These are phyloP conservation scores for Plasmopara muralis DNA, from an alignment of 352 stramenopile species.

Conservation along the genomic window DNA sequence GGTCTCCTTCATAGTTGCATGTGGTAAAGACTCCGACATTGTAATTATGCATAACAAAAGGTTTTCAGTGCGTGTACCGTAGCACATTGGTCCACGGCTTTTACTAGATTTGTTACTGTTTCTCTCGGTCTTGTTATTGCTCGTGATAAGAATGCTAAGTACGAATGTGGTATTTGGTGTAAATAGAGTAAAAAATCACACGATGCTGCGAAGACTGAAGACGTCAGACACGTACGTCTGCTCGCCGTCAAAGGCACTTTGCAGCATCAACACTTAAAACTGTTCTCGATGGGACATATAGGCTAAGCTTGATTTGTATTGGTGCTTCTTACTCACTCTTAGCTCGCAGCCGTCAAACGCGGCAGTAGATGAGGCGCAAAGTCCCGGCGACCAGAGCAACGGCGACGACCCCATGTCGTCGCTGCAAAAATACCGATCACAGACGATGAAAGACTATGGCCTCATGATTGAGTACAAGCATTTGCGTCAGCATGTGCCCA, in stretches of 20 bases:
- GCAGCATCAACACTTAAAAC: not conserved
- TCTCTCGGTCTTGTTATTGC: too few species aligned
- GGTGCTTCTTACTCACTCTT: not conserved
- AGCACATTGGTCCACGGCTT: too few species aligned
- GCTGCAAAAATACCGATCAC: constrained; percentile 75
- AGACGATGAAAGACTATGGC: constrained; percentile 92
- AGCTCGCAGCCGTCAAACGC: constrained; percentile 17
- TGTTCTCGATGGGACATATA: not conserved
- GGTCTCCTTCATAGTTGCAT: too few species aligned
- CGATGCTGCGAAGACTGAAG: constrained; percentile 68
- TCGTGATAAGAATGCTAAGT: too few species aligned
- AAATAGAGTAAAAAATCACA: constrained; percentile 20
- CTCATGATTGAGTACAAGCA: constrained; percentile 98
- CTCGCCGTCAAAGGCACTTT: not conserved
- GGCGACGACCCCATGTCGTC: constrained; percentile 63
- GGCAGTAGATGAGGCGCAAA: constrained; percentile 11
- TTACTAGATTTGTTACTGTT: too few species aligned
- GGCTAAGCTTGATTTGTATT: constrained; percentile 1
- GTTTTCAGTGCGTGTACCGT: too few species aligned
- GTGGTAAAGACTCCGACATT: too few species aligned
- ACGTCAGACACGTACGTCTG: constrained; percentile 41
- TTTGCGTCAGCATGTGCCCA: constrained; percentile 90
- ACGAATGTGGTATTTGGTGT: constrained; percentile 9
- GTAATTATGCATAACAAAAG: too few species aligned
- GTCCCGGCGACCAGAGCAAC: constrained; percentile 13